These are phyloP conservation scores for Trichoderma simmonsii DNA, from an alignment of 2,329 filamentous ascomycete species.

Conservation along the genomic window DNA sequence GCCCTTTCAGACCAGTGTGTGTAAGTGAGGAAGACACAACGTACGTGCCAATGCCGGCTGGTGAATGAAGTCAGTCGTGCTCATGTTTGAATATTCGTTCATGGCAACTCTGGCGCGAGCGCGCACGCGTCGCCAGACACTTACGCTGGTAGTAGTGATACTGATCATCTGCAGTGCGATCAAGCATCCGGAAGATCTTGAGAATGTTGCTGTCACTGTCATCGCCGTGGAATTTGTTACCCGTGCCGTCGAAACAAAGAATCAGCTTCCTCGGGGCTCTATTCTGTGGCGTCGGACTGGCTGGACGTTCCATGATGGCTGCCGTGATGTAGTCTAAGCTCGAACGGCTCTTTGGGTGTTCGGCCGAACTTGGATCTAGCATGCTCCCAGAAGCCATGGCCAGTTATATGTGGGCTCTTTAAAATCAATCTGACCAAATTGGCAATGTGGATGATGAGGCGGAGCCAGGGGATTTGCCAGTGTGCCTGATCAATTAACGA, in stretches of 20 bases:
- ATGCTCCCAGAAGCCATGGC: conserved; percentile 14
- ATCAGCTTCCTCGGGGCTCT: conserved; percentile 47
- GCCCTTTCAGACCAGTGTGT: conserved; percentile 53
- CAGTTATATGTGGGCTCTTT: conserved; percentile 2
- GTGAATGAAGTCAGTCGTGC: conserved; percentile 22
- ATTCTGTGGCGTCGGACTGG: conserved; percentile 16
- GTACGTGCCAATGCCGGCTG: conserved; percentile 71
- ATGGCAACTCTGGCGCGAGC: not conserved
- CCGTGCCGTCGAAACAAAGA: conserved; percentile 62
- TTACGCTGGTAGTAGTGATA: conserved; percentile 63
- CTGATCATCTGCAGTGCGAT: conserved; percentile 60
- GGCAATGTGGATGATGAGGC: conserved; percentile 12
- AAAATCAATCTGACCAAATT: conserved; percentile 2
- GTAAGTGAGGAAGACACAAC: conserved; percentile 59
- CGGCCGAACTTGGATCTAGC: conserved; percentile 21
- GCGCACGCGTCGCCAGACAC: conserved; percentile 24
- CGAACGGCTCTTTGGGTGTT: not conserved
- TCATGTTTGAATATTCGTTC: conserved; percentile 34
- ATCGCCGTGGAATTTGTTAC: conserved; percentile 61
- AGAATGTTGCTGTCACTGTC: conserved; percentile 64
- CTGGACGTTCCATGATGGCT: conserved; percentile 16
- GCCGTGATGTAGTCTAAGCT: conserved; percentile 11
- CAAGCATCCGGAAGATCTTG: conserved; percentile 68
- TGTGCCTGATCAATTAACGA: conserved; percentile 4
- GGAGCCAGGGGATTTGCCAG: conserved; percentile 4